A percentile compares a stretch with the other conserved stretches of the same genome.
Conservation (phyloP, 169 alveolate genomes). For the Plasmodium gallinaceum region DNA sequence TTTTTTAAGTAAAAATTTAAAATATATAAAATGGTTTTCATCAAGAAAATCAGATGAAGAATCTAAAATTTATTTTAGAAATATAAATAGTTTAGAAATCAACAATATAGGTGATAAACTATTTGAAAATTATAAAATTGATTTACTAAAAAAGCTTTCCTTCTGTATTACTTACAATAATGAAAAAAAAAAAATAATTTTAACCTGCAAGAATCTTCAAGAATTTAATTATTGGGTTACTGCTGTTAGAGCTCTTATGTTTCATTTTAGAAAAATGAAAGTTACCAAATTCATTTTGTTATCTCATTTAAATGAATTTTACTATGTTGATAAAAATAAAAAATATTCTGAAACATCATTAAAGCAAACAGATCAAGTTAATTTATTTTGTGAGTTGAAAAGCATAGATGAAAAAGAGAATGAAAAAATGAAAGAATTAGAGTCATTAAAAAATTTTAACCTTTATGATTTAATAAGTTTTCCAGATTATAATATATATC, state of each 20-base stretch:
- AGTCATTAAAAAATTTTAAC: constrained; percentile 18
- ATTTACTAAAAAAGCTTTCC: constrained; percentile 34
- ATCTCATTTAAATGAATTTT: constrained; percentile 14
- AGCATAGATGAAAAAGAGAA: background rate
- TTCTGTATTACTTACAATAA: constrained; percentile 47
- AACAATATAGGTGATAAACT: constrained; percentile 18
- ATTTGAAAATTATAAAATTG: constrained; percentile 16
- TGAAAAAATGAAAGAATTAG: background rate
- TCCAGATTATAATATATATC: constrained; percentile 44
- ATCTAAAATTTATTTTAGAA: constrained; percentile 32
- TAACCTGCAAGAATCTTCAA: constrained; percentile 41
- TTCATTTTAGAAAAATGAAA: constrained; percentile 23
- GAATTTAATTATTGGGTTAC: constrained; percentile 63
- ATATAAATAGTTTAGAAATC: constrained; percentile 44
- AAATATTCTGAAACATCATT: background rate
- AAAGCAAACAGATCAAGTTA: background rate
- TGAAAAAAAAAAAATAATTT: constrained; percentile 53
- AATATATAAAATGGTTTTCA: constrained; percentile 45
- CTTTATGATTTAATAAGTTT: constrained; percentile 24
- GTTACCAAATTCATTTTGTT: constrained; percentile 10
- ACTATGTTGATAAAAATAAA: background rate
- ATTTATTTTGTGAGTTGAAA: background rate
- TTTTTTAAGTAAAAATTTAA: constrained; percentile 41
- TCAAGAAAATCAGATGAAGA: constrained; percentile 56
- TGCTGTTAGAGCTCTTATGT: constrained; percentile 46